Evolutionary conservation across 257 asterid genomes (phyloP), one percentile per base, ranked within the genome.

Genomic region (Solanum sparsipilum): DNA sequence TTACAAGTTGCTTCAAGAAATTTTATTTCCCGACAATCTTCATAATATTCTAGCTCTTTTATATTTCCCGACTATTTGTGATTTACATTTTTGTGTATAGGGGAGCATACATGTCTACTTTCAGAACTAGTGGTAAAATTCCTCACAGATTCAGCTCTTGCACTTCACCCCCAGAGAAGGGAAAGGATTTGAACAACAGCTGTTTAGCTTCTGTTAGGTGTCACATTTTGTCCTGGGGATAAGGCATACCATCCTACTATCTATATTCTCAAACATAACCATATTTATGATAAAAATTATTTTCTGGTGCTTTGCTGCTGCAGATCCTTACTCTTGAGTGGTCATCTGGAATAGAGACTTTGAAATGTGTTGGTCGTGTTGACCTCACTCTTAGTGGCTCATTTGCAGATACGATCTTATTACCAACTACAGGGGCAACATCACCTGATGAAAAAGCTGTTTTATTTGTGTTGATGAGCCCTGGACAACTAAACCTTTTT

Each of bases 311-410:
- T 87, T 86, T 89, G 84, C 73, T 70, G 75, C 86, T 76, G 88
- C 93, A 96, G 99, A 93, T 96, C 90, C 94, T 96, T 85, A 88
- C 90, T 76, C 93, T 96, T 88, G 97, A 93, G 90, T 95, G 97
- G 98, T 92, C 96, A 84, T 89, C 98, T 90, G 96, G 97, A 86
- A 91, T 88, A 92, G 96, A 95, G 93, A 91, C 95, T 86, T 88
- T 96, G 88, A 92, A 86, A 90, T 95, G 98, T 90, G 89, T 86
- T 84, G 91, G 92, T 89, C 98, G 98, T 86, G 89, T 89, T 88
- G 98, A 93, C 90, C 94, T 96, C 90, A 90, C 94, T 88, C 96
- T 96, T 76, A 75, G 92, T 87, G 98, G 98, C 84, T 93, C 98
- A 44, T 96, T 96, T 90, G 95, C 98, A 38, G 99, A 96, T 92